Percentiles rank a stretch among this genome's conserved stretches.
Evolutionary conservation across 1,284 basidiomycete species (phyloP).

Genomic region (Tausonia pullulans): DNA sequence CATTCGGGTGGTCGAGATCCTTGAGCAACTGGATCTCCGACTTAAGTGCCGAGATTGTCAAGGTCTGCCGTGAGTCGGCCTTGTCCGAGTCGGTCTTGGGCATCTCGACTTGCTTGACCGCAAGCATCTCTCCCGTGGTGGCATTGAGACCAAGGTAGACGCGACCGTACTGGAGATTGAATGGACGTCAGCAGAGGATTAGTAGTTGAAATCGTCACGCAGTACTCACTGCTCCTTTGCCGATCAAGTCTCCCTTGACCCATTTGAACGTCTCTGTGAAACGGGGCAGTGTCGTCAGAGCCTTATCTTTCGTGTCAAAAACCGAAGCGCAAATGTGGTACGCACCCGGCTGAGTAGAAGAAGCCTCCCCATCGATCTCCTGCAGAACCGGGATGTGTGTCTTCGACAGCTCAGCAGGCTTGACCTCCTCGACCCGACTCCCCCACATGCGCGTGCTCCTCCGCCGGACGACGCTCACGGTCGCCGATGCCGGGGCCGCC

Average conservation of each 20-base stretch:
- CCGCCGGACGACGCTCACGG: slow-evolving; percentile 51
- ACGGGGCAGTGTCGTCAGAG: slow-evolving; percentile 18
- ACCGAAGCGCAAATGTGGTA: neutral
- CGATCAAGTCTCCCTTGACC: slow-evolving; percentile 95
- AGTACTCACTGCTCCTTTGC: slow-evolving; percentile 61
- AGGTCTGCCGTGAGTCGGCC: slow-evolving; percentile 70
- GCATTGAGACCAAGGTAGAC: slow-evolving; percentile 95
- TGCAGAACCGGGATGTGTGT: slow-evolving; percentile 39
- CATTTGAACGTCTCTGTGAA: slow-evolving; percentile 81
- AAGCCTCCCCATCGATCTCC: slow-evolving; percentile 43
- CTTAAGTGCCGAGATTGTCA: slow-evolving; percentile 82
- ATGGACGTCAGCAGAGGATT: neutral
- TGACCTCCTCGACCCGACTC: slow-evolving; percentile 84
- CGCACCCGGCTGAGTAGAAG: slow-evolving; percentile 1
- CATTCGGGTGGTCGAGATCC: slow-evolving; percentile 92
- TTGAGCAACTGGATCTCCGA: slow-evolving; percentile 91
- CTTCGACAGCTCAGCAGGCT: slow-evolving; percentile 43
- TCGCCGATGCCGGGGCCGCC: slow-evolving; percentile 38
- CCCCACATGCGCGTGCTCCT: slow-evolving; percentile 95
- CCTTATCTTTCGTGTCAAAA: slow-evolving; percentile 9
- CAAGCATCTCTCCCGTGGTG: slow-evolving; percentile 98
- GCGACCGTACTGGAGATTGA: slow-evolving; percentile 54
- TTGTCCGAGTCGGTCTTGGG: slow-evolving; percentile 82
- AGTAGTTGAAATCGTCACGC: neutral
- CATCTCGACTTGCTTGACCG: slow-evolving; percentile 97